phyloP scores from a whole-genome alignment of 202 grass and related monocot genomes.

The Carex sylvatica region DNA sequence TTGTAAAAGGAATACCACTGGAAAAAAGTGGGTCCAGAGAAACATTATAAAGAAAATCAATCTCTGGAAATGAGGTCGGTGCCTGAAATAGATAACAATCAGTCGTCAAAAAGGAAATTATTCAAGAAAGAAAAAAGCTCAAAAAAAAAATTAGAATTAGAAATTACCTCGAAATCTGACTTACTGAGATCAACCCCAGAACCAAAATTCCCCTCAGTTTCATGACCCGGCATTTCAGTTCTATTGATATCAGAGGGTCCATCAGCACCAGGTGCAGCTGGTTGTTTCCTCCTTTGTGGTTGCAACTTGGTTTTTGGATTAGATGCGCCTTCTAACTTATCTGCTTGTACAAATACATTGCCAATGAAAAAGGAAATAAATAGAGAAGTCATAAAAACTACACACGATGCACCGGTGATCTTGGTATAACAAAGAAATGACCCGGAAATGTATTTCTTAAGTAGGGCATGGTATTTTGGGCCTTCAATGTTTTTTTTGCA shows the following conservation, averaged over 20 bases:
- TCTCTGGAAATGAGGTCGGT: not conserved
- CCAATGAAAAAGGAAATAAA: not conserved
- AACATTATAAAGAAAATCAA: constrained; percentile 15
- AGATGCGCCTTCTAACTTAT: not conserved
- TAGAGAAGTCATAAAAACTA: not conserved
- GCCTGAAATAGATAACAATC: constrained; percentile 7
- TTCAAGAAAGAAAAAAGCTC: not conserved
- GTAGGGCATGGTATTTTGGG: not conserved
- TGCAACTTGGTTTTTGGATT: not conserved
- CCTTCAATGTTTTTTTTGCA: not conserved
- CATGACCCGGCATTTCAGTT: not conserved
- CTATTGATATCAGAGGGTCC: not conserved
- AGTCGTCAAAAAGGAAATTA: not conserved
- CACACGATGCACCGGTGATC: not conserved
- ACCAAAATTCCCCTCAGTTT: not conserved
- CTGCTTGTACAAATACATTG: not conserved
- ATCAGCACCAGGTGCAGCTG: not conserved
- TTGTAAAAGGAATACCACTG: not conserved
- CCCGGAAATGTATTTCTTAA: not conserved
- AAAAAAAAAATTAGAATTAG: not conserved
- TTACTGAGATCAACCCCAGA: not conserved
- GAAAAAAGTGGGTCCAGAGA: not conserved
- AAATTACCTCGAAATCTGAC: not conserved
- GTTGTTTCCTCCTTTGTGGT: constrained; percentile 15
- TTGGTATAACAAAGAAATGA: not conserved